These are phyloP conservation scores for Tuber magnatum DNA, from an alignment of 495 filamentous ascomycete genomes.

Conservation along the genomic window DNA sequence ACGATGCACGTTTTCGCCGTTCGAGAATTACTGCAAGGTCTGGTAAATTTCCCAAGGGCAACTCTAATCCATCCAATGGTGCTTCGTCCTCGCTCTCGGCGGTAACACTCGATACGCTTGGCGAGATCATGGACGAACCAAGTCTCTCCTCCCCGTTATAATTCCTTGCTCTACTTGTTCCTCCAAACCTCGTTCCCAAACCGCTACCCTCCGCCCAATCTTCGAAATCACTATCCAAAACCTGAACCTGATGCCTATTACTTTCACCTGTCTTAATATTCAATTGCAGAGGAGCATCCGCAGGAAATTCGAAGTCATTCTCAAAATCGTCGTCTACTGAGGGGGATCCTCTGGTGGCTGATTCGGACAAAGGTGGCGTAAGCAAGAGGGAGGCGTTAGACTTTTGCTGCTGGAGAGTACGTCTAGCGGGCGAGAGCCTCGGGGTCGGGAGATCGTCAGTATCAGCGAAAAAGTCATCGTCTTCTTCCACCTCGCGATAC, in stretches of 20 bases:
- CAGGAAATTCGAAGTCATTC: slow-evolving; percentile 66
- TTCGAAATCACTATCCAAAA: slow-evolving; percentile 67
- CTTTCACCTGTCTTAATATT: slow-evolving; percentile 36
- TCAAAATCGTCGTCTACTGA: slow-evolving; percentile 61
- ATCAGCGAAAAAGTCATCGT: slow-evolving; percentile 57
- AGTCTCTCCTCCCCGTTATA: slow-evolving; percentile 45
- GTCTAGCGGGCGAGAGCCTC: slow-evolving; percentile 53
- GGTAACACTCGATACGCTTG: slow-evolving; percentile 71
- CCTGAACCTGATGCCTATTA: slow-evolving; percentile 28
- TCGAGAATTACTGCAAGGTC: slow-evolving; percentile 70
- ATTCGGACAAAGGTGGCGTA: slow-evolving; percentile 47
- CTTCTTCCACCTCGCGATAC: slow-evolving; percentile 55
- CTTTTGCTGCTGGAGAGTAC: slow-evolving; percentile 48
- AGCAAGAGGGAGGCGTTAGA: slow-evolving; percentile 40
- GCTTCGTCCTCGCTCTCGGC: slow-evolving; percentile 89
- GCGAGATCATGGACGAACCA: slow-evolving; percentile 72
- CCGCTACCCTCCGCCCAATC: slow-evolving; percentile 90
- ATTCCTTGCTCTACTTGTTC: slow-evolving; percentile 53
- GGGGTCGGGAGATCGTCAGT: slow-evolving; percentile 54
- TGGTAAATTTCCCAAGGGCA: slow-evolving; percentile 68
- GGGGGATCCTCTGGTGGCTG: slow-evolving; percentile 40
- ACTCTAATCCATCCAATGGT: slow-evolving; percentile 68
- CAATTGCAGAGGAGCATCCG: slow-evolving; percentile 41
- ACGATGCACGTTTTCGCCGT: slow-evolving; percentile 47
- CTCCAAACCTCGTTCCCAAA: slow-evolving; percentile 68